phyloP scores from a whole-genome alignment of 164 flowering plant genomes.

The Paratinospora sagittata region DNA sequence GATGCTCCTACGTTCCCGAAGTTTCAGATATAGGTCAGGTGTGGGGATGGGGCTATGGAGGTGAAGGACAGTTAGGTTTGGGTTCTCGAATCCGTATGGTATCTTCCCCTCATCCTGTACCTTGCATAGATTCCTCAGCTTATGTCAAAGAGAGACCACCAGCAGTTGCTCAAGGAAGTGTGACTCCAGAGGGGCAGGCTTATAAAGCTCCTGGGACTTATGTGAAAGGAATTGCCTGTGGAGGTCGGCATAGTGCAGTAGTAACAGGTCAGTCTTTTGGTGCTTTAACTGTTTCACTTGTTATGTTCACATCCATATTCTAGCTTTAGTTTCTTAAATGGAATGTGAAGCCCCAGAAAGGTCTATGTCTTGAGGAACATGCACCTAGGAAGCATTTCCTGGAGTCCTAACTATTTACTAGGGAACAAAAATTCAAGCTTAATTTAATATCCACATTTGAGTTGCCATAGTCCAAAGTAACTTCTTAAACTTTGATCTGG shows the following conservation, averaged over 20 bases:
- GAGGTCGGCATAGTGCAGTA: slow-evolving; percentile 93
- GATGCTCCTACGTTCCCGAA: slow-evolving; percentile 30
- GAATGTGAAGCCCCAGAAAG: not conserved
- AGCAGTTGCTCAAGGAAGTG: slow-evolving; percentile 39
- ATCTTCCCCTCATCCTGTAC: slow-evolving; percentile 92
- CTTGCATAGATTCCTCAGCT: slow-evolving; percentile 60
- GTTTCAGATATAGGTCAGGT: slow-evolving; percentile 96
- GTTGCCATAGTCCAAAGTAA: not conserved
- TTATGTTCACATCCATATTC: not conserved
- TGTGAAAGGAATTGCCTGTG: slow-evolving; percentile 88
- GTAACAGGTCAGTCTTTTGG: slow-evolving; percentile 59
- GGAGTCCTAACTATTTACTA: too few species aligned
- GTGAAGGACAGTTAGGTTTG: slow-evolving; percentile 97
- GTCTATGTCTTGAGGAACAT: not conserved
- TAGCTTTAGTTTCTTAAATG: not conserved
- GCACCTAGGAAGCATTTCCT: not conserved
- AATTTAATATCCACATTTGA: not conserved
- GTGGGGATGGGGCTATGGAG: slow-evolving; percentile 99
- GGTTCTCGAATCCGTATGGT: slow-evolving; percentile 94
- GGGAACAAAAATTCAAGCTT: not conserved
- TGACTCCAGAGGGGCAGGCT: slow-evolving; percentile 44
- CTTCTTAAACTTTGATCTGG: not conserved
- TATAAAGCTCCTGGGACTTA: slow-evolving; percentile 73
- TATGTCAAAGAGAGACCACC: slow-evolving; percentile 48
- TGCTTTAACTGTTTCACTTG: not conserved